Evolutionary conservation across 148 eudicot genomes (phyloP).

Genomic region (Nepenthes gracilis): DNA sequence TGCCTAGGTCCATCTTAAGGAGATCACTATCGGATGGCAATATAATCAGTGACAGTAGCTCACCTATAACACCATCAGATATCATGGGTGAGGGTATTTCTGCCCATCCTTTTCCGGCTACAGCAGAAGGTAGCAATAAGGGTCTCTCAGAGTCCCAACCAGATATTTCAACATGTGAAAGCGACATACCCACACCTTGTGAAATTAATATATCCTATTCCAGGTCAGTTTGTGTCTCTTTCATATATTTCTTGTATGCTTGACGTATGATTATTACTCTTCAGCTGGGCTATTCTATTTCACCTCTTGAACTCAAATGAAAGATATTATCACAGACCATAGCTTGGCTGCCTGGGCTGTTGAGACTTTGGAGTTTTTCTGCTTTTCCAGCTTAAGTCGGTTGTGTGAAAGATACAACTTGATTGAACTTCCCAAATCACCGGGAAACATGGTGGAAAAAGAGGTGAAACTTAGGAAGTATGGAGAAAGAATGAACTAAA

Average conservation of each 20-base stretch:
- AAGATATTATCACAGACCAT: no score
- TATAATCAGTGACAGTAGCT: constrained; percentile 43
- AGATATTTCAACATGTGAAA: constrained; percentile 37
- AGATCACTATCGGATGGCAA: constrained; percentile 90
- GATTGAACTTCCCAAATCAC: no score
- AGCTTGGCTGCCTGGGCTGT: no score
- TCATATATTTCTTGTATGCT: not conserved
- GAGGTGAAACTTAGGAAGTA: no score
- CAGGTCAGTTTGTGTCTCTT: constrained; percentile 33
- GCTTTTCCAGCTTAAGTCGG: no score
- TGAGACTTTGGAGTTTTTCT: no score
- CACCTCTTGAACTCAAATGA: no score
- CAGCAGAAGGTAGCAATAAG: constrained; percentile 22
- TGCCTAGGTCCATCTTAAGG: constrained; percentile 48
- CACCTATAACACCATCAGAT: constrained; percentile 40
- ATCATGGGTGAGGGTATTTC: constrained; percentile 18
- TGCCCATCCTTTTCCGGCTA: constrained; percentile 28
- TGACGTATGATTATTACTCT: no score
- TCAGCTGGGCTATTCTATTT: no score
- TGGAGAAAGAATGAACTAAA: no score
- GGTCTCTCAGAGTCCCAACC: constrained; percentile 41
- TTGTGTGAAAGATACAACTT: no score
- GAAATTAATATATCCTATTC: constrained; percentile 46
- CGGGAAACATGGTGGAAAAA: no score
- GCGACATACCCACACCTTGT: constrained; percentile 11